Percentiles rank a stretch among this genome's conserved stretches.
Conservation (phyloP, 176 grass and related monocot genomes). For the Avena atlantica region DNA sequence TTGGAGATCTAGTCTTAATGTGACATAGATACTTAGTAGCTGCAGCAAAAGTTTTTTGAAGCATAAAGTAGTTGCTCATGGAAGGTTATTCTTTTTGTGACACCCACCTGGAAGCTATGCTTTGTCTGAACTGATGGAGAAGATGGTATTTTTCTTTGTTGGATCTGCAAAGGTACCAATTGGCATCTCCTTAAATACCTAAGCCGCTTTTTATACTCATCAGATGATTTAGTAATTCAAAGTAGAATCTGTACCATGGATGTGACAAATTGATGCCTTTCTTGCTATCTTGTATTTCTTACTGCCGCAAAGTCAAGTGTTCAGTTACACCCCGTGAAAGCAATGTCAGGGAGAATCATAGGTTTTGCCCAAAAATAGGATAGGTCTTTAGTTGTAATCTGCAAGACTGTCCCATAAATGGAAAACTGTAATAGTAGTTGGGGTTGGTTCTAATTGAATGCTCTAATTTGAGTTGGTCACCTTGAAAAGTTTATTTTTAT, state of each 20-base stretch:
- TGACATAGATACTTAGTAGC: neutral
- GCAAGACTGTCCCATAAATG: neutral
- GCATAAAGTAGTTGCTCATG: slow-evolving; percentile 29
- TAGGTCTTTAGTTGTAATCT: neutral
- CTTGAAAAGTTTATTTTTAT: neutral
- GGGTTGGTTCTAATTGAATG: neutral
- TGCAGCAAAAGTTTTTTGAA: slow-evolving; percentile 5
- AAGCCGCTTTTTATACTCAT: neutral
- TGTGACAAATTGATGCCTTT: slow-evolving; percentile 41
- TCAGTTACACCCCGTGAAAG: slow-evolving; percentile 7
- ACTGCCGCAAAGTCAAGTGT: slow-evolving; percentile 18
- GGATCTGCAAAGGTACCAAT: neutral
- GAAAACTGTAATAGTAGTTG: neutral
- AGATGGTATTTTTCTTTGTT: neutral
- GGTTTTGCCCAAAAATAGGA: slow-evolving; percentile 4
- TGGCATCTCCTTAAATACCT: slow-evolving; percentile 6
- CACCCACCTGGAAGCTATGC: slow-evolving; percentile 28
- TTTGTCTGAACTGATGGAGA: slow-evolving; percentile 25
- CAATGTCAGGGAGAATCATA: slow-evolving; percentile 18
- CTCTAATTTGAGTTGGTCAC: neutral
- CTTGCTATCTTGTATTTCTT: slow-evolving; percentile 41
- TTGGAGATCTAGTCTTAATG: neutral
- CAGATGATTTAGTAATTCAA: slow-evolving; percentile 3
- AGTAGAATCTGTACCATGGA: slow-evolving; percentile 6
- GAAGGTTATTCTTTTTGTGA: slow-evolving; percentile 37